Percentiles rank a stretch among this genome's conserved stretches.
Conservation (phyloP, 805 yeast species). For the Candida vaughaniae region DNA sequence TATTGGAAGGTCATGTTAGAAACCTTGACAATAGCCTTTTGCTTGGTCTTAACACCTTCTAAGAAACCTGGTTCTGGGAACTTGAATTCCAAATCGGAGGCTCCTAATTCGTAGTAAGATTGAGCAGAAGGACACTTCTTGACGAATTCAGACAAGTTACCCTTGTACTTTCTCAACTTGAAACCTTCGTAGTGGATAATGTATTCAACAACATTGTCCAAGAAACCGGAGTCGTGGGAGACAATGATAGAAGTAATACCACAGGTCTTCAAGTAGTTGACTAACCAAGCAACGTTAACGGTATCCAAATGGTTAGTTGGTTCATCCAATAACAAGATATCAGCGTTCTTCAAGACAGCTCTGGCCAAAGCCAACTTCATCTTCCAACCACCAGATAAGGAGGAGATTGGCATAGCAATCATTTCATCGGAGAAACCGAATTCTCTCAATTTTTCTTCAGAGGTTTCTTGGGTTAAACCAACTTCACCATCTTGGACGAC, state of each 20-base stretch:
- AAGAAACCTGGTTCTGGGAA: conserved; percentile 99
- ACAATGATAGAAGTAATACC: conserved; percentile 98
- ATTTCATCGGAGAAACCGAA: conserved; percentile 93
- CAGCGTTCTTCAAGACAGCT: conserved; percentile 98
- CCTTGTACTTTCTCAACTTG: conserved; percentile 99
- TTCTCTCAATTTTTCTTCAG: conserved; percentile 74
- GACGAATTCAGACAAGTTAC: conserved; percentile 98
- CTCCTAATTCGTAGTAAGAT: conserved; percentile 98
- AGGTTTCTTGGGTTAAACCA: conserved; percentile 68
- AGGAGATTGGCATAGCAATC: conserved; percentile 90
- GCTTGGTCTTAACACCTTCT: conserved; percentile 99
- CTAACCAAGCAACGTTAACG: conserved; percentile 99
- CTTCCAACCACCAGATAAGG: conserved; percentile 99
- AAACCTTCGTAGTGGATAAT: conserved; percentile 99
- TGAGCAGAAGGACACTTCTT: conserved; percentile 98
- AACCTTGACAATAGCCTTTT: conserved; percentile 99
- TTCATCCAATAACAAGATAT: conserved; percentile 96
- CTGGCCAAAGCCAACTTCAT: conserved; percentile 99
- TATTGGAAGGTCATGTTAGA: conserved; percentile 98
- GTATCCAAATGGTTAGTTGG: conserved; percentile 99
- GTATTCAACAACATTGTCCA: conserved; percentile 96
- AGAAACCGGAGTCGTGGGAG: conserved; percentile 99
- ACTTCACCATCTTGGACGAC: conserved; percentile 81
- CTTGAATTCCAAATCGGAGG: conserved; percentile 92
- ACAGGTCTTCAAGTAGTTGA: conserved; percentile 97